A percentile compares a stretch with the other conserved stretches of the same genome.
These are phyloP conservation scores for Trifolium fragiferum DNA, from an alignment of 306 rosid species.

Conservation along the genomic window DNA sequence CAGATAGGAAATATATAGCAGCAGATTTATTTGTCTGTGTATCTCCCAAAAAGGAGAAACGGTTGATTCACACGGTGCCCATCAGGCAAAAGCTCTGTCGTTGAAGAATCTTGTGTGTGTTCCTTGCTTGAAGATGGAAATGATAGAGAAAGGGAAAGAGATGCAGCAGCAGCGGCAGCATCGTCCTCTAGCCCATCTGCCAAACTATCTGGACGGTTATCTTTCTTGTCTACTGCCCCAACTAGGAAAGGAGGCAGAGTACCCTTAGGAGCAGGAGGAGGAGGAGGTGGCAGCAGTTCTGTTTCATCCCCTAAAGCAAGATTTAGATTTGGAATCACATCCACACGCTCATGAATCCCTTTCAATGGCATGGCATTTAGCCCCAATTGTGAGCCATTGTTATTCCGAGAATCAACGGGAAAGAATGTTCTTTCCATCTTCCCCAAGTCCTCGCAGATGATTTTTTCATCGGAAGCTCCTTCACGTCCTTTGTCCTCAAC, in stretches of 20 bases:
- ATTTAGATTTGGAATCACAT: conserved; percentile 77
- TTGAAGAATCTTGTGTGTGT: conserved; percentile 50
- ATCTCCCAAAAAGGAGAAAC: conserved; percentile 72
- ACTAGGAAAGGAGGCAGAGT: conserved; percentile 83
- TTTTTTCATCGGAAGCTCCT: conserved; percentile 70
- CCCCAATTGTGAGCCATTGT: conserved; percentile 39
- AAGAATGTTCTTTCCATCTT: conserved; percentile 74
- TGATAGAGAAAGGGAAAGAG: conserved; percentile 86
- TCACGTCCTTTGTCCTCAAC: conserved; percentile 54
- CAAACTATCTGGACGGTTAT: conserved; percentile 47
- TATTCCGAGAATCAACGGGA: conserved; percentile 60
- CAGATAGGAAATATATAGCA: conserved; percentile 40
- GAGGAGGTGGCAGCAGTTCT: conserved; percentile 46
- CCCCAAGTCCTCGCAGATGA: conserved; percentile 74
- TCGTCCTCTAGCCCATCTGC: conserved; percentile 65
- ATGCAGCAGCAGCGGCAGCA: conserved; percentile 64
- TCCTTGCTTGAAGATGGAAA: conserved; percentile 85
- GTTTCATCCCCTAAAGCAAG: conserved; percentile 87
- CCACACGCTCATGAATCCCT: conserved; percentile 46
- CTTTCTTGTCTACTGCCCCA: conserved; percentile 63
- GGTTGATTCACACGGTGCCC: conserved; percentile 67
- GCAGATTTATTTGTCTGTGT: conserved; percentile 61
- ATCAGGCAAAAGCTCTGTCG: conserved; percentile 64
- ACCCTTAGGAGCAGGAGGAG: conserved; percentile 56
- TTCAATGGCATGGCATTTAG: conserved; percentile 43